Evolutionary conservation across 331 rosid species (phyloP).

Genomic region (Arachis monticola): DNA sequence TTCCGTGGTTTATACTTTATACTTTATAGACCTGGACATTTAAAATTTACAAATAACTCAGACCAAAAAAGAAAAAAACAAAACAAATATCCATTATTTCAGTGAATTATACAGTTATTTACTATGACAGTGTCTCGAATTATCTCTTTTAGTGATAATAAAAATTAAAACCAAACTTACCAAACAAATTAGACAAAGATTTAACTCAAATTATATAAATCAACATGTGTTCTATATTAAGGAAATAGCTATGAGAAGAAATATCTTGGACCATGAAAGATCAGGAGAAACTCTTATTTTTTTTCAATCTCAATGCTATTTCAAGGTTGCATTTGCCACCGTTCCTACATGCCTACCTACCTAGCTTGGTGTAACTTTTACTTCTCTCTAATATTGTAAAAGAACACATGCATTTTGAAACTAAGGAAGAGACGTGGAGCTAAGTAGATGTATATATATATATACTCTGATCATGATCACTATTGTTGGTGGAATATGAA

Average conservation of each 20-base stretch:
- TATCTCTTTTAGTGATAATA: too few species aligned
- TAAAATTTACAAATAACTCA: too few species aligned
- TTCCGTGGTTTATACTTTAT: too few species aligned
- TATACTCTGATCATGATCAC: slow-evolving; percentile 25
- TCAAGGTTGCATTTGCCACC: slow-evolving; percentile 2
- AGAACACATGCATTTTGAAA: not conserved
- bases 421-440: slow-evolving; percentile 3
- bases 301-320: not conserved
- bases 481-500: slow-evolving; percentile 44
- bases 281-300: not conserved
- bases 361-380: slow-evolving; percentile 14
- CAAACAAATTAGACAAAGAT: not conserved
- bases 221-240: not conserved
- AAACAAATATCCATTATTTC: too few species aligned
- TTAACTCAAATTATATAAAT: not conserved
- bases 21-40: too few species aligned
- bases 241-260: not conserved
- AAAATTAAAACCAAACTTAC: not conserved
- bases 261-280: not conserved
- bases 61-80: too few species aligned
- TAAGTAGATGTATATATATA: too few species aligned
- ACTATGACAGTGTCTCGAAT: too few species aligned
- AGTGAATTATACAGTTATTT: too few species aligned
- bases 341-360: not conserved
- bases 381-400: not conserved